Conservation (phyloP, 2,329 filamentous ascomycete genomes). For the Penicillium decumbens region DNA sequence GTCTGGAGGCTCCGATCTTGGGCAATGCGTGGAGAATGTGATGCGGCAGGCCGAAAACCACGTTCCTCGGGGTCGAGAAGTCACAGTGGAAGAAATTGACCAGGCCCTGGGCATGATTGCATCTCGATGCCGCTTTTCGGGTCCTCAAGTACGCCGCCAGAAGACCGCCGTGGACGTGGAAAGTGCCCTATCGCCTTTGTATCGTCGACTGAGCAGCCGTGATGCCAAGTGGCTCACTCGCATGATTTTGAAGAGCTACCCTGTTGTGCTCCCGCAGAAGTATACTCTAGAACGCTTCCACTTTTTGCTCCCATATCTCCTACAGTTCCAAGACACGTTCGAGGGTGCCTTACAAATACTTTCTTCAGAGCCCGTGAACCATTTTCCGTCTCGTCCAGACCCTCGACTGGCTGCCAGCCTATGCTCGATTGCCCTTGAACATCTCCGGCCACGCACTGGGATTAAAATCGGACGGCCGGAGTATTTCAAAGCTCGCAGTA, state of each 20-base stretch:
- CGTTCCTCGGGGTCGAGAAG: constrained; percentile 36
- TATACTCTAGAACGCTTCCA: constrained; percentile 60
- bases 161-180: constrained; percentile 40
- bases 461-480: constrained; percentile 61
- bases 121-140: constrained; percentile 65
- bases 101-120: constrained; percentile 61
- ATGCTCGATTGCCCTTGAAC: constrained; percentile 34
- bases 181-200: constrained; percentile 53
- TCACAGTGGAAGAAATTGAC: constrained; percentile 72
- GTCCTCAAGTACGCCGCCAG: constrained; percentile 52
- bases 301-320: constrained; percentile 62
- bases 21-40: constrained; percentile 63
- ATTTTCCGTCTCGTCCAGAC: constrained; percentile 37
- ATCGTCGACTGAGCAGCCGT: constrained; percentile 56
- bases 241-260: constrained; percentile 71
- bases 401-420: constrained; percentile 29
- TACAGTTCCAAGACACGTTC: constrained; percentile 67
- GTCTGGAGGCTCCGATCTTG: constrained; percentile 63
- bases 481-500: constrained; percentile 64
- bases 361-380: constrained; percentile 32
- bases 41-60: constrained; percentile 55
- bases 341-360: constrained; percentile 56
- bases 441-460: constrained; percentile 54
- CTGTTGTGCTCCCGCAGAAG: constrained; percentile 57
- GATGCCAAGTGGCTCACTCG: constrained; percentile 87